Evolutionary conservation across 1,284 basidiomycete species (phyloP).

Genomic region (Stereum hirsutum): DNA sequence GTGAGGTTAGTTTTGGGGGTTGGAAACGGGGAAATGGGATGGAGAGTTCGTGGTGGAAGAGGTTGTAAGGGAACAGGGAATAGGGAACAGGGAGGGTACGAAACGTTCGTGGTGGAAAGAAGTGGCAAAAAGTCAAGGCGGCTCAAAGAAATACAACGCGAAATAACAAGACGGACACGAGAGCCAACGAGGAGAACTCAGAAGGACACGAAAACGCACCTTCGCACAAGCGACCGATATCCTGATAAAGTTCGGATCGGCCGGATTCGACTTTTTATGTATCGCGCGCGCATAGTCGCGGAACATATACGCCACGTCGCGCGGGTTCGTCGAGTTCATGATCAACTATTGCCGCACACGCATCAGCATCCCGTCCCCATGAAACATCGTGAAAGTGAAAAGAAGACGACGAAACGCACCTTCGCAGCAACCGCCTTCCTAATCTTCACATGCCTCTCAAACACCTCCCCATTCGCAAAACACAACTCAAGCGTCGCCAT

Average conservation of each 20-base stretch:
- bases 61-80: neutral
- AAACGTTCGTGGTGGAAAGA: too few relatives aligned
- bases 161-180: too few relatives aligned
- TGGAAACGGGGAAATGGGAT: too few relatives aligned
- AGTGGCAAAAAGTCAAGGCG: too few relatives aligned
- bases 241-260: conserved; percentile 84
- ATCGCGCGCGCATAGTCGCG: conserved; percentile 76
- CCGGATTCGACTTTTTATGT: conserved; percentile 69
- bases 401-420: conserved; percentile 31
- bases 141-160: too few relatives aligned
- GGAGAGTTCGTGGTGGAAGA: too few relatives aligned
- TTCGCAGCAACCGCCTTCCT: conserved; percentile 84
- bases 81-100: neutral
- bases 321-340: conserved; percentile 83
- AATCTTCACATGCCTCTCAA: conserved; percentile 92
- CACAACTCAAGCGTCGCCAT: conserved; percentile 89
- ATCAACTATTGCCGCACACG: conserved; percentile 54
- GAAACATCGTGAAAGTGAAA: neutral
- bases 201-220: too few relatives aligned
- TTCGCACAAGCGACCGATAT: conserved; percentile 78
- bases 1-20: too few relatives aligned
- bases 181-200: too few relatives aligned
- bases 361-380: conserved; percentile 2
- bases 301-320: conserved; percentile 90
- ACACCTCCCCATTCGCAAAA: conserved; percentile 91